A percentile compares a stretch with the other conserved stretches of the same genome.
These are phyloP conservation scores for Dalbergia cochinchinensis DNA, from an alignment of 306 rosid species.

Conservation along the genomic window DNA sequence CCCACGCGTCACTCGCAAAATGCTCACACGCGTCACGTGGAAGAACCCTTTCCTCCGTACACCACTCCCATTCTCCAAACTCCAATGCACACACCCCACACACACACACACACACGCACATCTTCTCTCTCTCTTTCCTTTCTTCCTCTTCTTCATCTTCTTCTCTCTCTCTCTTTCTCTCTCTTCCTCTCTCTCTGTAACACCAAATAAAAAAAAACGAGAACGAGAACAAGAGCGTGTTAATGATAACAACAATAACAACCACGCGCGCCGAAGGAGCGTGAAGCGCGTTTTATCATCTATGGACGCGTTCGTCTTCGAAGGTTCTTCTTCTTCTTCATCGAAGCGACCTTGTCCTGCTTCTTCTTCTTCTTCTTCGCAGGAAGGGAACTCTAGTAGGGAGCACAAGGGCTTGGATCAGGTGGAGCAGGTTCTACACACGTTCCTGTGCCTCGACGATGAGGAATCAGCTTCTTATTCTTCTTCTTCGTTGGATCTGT, in stretches of 20 bases:
- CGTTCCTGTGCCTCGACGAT: slow-evolving; percentile 64
- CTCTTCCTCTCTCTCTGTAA: background rate
- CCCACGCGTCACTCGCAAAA: too few relatives aligned
- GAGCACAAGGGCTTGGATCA: slow-evolving; percentile 50
- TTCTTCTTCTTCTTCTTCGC: slow-evolving; percentile 62
- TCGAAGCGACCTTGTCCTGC: slow-evolving; percentile 43
- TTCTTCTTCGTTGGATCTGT: slow-evolving; percentile 51
- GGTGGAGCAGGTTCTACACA: slow-evolving; percentile 58
- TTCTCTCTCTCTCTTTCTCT: background rate
- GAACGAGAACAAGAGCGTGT: background rate
- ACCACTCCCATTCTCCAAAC: too few relatives aligned
- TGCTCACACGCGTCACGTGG: too few relatives aligned
- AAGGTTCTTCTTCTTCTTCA: background rate
- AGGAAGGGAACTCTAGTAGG: slow-evolving; percentile 59
- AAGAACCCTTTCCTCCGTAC: too few relatives aligned
- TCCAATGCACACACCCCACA: background rate
- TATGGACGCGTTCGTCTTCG: background rate
- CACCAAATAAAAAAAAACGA: background rate
- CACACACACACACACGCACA: background rate
- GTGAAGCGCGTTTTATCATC: background rate
- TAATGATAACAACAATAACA: slow-evolving; percentile 32
- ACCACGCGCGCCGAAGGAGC: slow-evolving; percentile 51
- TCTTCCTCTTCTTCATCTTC: background rate
- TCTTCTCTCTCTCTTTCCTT: background rate
- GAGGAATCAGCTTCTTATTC: slow-evolving; percentile 49